Evolutionary conservation across 2,329 filamentous ascomycete species (phyloP), one percentile per base, ranked within the genome.

Genomic region (Calonectria montana): DNA sequence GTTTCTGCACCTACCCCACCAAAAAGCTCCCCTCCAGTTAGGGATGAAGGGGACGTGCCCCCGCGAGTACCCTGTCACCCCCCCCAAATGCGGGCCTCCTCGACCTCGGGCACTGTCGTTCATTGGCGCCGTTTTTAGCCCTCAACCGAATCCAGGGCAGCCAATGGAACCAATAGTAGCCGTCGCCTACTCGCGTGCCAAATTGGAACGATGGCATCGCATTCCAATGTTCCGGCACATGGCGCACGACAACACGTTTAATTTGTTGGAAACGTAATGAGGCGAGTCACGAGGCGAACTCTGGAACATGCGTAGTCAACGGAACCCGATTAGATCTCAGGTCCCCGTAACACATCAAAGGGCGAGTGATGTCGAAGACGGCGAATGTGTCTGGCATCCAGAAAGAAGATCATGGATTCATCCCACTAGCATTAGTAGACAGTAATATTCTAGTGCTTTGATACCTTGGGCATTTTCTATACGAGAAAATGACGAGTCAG

Each of bases 101-200:
- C 31, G 31, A 57, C 53, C 53, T 57, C 53, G 53, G 53, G 53
- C 53, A 39, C 39, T 59, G 53, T 59, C 27, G 21, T 67, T 31
- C 43, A 61, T 31, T 25, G n/a, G 35, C 45, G 55, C 65, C 47
- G 55, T 62, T 65, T 63, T 41, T 29, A 45, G 23, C 37, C 12
- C 45, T 23, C 48, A 50, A 35, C 48, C 35, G 29, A 57, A 48
- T 16, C 35, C 50, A 63, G 12, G 47, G 21, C 67, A 73, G 57
- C 81, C 81, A 83, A 83, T 83, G 31, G 73, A 69, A 65, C 55
- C 69, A 59, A 59, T 59, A 16, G 31, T 15, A 59, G 61, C 57
- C 57, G 18, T 29, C 18, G 77, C 57, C 65, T 39, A 55, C 67
- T 65, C 76, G 76, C 81, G 81, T 82, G 81, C 76, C 75, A 69